A percentile compares a stretch with the other conserved stretches of the same genome.
Evolutionary conservation across 2,329 filamentous ascomycete species (phyloP).

Genomic region (Trichoderma aggressivum): DNA sequence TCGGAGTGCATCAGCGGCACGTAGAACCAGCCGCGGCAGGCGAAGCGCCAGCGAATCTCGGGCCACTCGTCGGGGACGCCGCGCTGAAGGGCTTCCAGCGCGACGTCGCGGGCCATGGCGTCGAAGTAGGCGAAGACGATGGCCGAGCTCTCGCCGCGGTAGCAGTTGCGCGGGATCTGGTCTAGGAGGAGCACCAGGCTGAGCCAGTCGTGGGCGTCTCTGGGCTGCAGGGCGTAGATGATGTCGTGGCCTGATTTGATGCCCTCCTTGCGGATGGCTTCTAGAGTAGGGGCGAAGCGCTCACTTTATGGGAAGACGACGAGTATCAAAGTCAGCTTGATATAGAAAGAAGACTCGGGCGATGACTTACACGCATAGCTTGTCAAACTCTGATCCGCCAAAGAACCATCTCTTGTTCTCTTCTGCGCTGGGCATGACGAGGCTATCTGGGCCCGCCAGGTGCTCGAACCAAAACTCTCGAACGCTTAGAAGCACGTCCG

Average conservation of each 20-base stretch:
- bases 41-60: constrained; percentile 33
- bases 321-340: neutral
- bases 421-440: constrained; percentile 27
- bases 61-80: constrained; percentile 29
- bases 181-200: constrained; percentile 57
- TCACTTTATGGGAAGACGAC: constrained; percentile 22
- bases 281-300: constrained; percentile 33
- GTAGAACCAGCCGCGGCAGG: constrained; percentile 54
- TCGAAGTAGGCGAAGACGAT: constrained; percentile 56
- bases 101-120: constrained; percentile 47
- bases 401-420: constrained; percentile 36
- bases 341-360: too few relatives aligned
- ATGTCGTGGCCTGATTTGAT: constrained; percentile 31
- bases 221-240: constrained; percentile 28
- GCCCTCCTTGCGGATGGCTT: constrained; percentile 31
- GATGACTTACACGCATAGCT: constrained; percentile 33
- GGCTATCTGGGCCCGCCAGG: constrained; percentile 26
- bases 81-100: constrained; percentile 33
- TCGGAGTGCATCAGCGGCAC: constrained; percentile 61
- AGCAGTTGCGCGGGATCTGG: constrained; percentile 61
- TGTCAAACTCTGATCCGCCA: constrained; percentile 34
- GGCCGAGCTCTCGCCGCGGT: constrained; percentile 45
- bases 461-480: constrained; percentile 41
- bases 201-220: constrained; percentile 39
- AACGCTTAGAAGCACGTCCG: constrained; percentile 30